These are phyloP conservation scores for Pyrus bretschneideri DNA, from an alignment of 306 rosid genomes.

Conservation along the genomic window DNA sequence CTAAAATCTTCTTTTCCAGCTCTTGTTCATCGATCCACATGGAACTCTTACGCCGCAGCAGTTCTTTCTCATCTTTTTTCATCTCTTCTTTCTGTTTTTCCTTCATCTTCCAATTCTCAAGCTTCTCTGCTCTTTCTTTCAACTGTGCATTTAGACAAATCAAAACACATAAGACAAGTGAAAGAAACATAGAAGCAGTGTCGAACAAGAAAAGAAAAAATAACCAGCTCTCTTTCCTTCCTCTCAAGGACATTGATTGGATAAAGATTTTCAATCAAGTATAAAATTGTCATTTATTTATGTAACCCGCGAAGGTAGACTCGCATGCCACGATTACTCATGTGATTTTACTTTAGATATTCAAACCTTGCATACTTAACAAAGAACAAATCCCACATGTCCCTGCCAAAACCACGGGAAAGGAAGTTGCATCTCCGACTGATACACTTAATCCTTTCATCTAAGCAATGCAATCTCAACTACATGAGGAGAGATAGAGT, in stretches of 20 bases:
- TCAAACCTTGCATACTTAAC: not conserved
- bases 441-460: not conserved
- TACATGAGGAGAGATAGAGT: not conserved
- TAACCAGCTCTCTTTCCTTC: not conserved
- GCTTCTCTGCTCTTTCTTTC: constrained; percentile 73
- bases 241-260: not conserved
- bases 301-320: not conserved
- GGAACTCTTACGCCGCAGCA: constrained; percentile 49
- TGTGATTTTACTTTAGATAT: not conserved
- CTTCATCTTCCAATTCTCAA: constrained; percentile 70
- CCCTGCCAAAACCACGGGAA: not conserved
- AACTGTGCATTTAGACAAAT: constrained; percentile 32
- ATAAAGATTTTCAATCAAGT: not conserved
- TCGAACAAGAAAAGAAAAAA: not conserved
- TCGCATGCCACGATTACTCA: not conserved
- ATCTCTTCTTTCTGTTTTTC: constrained; percentile 38
- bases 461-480: not conserved
- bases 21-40: constrained; percentile 53
- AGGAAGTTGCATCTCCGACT: not conserved
- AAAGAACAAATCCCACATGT: not conserved
- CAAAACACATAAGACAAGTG: not conserved
- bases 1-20: constrained; percentile 39
- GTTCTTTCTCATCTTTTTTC: constrained; percentile 53
- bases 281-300: not conserved
- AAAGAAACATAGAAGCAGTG: not conserved